phyloP scores from a whole-genome alignment of 345 rosid genomes.

The Dimocarpus longan region DNA sequence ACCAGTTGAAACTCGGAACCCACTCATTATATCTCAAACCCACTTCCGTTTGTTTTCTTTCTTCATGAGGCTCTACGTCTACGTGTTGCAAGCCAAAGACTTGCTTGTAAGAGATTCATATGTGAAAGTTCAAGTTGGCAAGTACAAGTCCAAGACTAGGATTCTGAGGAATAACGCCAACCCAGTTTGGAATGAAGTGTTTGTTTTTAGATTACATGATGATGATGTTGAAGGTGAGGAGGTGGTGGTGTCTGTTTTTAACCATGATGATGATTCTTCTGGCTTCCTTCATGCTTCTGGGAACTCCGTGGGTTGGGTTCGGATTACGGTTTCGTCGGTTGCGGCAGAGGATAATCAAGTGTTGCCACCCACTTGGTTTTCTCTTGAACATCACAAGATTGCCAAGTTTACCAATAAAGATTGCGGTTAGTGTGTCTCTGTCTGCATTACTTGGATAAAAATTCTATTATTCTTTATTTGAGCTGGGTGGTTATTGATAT shows the following conservation, averaged over 20 bases:
- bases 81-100: slow-evolving; percentile 70
- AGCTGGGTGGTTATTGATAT: neutral
- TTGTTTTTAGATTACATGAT: slow-evolving; percentile 51
- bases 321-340: slow-evolving; percentile 54
- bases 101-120: slow-evolving; percentile 53
- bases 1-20: neutral
- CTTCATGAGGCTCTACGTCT: slow-evolving; percentile 73
- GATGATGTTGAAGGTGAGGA: slow-evolving; percentile 38
- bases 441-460: neutral
- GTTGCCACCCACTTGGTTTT: slow-evolving; percentile 81
- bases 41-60: neutral
- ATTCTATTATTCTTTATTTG: neutral
- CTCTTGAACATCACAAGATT: slow-evolving; percentile 46
- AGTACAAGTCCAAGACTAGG: slow-evolving; percentile 64
- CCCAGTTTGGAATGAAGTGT: slow-evolving; percentile 88
- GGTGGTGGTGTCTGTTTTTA: slow-evolving; percentile 52
- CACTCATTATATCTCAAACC: neutral
- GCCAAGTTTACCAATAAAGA: slow-evolving; percentile 52
- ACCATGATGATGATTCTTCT: slow-evolving; percentile 38
- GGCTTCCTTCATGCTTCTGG: slow-evolving; percentile 45
- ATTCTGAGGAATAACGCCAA: slow-evolving; percentile 32
- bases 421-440: slow-evolving; percentile 49
- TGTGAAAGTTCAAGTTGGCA: slow-evolving; percentile 68
- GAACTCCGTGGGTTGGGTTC: slow-evolving; percentile 55
- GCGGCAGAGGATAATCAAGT: slow-evolving; percentile 53